phyloP scores from a whole-genome alignment of 441 rosid genomes.

The Erysimum cheiri region DNA sequence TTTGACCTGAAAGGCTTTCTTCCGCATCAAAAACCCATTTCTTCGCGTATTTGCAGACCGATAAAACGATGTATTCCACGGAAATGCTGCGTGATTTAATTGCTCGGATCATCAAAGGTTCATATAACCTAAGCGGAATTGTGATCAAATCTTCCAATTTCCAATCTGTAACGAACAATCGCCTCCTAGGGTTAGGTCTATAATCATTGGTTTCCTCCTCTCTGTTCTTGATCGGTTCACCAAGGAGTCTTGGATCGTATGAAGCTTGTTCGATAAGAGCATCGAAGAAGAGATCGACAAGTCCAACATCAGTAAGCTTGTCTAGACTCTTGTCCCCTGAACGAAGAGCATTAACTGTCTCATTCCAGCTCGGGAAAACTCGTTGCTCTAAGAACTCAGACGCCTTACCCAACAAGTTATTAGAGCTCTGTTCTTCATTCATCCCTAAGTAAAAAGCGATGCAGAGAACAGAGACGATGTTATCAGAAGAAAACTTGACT shows the following conservation, averaged over 20 bases:
- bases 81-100: slow-evolving; percentile 60
- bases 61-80: slow-evolving; percentile 54
- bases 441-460: slow-evolving; percentile 64
- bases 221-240: slow-evolving; percentile 51
- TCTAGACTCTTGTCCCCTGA: slow-evolving; percentile 44
- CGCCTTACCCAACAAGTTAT: slow-evolving; percentile 63
- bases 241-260: slow-evolving; percentile 59
- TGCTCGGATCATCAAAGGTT: slow-evolving; percentile 50
- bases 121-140: slow-evolving; percentile 64
- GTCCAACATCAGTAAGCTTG: slow-evolving; percentile 52
- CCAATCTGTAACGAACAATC: slow-evolving; percentile 64
- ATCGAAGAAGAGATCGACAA: slow-evolving; percentile 66
- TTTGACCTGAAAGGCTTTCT: slow-evolving; percentile 45
- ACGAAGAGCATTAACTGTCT: slow-evolving; percentile 69
- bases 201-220: slow-evolving; percentile 39
- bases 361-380: slow-evolving; percentile 79
- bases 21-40: slow-evolving; percentile 58
- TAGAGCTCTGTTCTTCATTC: slow-evolving; percentile 62
- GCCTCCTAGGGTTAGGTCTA: slow-evolving; percentile 70
- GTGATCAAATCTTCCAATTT: slow-evolving; percentile 66
- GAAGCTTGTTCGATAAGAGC: slow-evolving; percentile 59
- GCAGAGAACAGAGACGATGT: slow-evolving; percentile 65
- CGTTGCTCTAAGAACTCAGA: slow-evolving; percentile 53
- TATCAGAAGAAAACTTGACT: slow-evolving; percentile 56
- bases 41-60: slow-evolving; percentile 59